A percentile compares a stretch with the other conserved stretches of the same genome.
Evolutionary conservation across 192 early-diverging fungal genomes (phyloP).

Genomic region (Entomortierella lignicola): DNA sequence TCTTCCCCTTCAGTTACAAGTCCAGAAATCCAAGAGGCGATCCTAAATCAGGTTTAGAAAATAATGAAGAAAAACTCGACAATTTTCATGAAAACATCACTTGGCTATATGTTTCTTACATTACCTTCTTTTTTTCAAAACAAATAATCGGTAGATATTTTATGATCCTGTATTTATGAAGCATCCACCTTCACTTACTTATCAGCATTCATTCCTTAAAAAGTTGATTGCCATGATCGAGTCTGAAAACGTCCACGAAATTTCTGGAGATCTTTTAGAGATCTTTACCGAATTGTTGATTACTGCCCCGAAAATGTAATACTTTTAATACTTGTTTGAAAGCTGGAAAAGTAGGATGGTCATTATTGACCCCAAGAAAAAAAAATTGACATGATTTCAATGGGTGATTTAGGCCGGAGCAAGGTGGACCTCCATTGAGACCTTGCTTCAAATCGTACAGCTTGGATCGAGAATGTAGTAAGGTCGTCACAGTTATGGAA

Average conservation of each 20-base stretch:
- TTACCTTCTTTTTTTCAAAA: no score
- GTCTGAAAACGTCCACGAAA: slow-evolving; percentile 22
- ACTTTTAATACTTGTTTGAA: not conserved
- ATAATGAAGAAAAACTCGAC: no score
- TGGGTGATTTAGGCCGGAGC: slow-evolving; percentile 31
- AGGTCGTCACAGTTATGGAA: slow-evolving; percentile 49
- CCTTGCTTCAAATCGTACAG: slow-evolving; percentile 47
- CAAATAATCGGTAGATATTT: slow-evolving; percentile 25
- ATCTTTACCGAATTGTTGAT: slow-evolving; percentile 42
- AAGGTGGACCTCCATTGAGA: slow-evolving; percentile 38
- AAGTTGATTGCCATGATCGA: slow-evolving; percentile 43
- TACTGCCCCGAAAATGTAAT: slow-evolving; percentile 37
- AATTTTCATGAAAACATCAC: no score
- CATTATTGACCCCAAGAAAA: no score
- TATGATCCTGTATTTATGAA: slow-evolving; percentile 31
- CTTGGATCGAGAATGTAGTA: slow-evolving; percentile 26
- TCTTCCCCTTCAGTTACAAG: slow-evolving; percentile 14
- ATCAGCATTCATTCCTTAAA: slow-evolving; percentile 42
- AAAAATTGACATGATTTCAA: not conserved
- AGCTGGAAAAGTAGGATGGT: no score
- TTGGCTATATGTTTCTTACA: no score
- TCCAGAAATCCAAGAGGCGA: slow-evolving; percentile 36
- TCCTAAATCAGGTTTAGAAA: slow-evolving; percentile 44
- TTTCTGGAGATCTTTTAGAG: slow-evolving; percentile 34
- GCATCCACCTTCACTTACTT: slow-evolving; percentile 34